These are phyloP conservation scores for Leccinum disarticulatum DNA, from an alignment of 768 basidiomycete species.

Conservation along the genomic window DNA sequence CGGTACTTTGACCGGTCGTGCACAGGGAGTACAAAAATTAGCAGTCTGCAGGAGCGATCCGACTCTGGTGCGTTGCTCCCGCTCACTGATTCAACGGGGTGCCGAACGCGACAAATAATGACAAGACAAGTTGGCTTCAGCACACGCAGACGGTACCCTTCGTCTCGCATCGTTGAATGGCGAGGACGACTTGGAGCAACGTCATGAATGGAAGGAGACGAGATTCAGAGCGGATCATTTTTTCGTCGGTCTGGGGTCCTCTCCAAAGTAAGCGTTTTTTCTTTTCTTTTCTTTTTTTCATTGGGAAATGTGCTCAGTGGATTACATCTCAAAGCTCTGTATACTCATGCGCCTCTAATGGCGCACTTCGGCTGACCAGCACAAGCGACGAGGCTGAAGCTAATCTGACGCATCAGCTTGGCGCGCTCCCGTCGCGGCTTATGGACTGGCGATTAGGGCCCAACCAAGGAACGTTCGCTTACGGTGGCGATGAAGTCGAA, in stretches of 20 bases:
- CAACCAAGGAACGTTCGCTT: constrained; percentile 60
- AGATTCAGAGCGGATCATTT: constrained; percentile 49
- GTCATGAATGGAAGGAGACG: constrained; percentile 63
- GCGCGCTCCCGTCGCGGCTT: constrained; percentile 67
- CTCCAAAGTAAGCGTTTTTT: constrained; percentile 44
- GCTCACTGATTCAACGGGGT: background rate
- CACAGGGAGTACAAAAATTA: constrained; percentile 41
- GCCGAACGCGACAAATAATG: constrained; percentile 23
- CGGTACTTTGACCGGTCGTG: constrained; percentile 33
- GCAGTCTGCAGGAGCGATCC: constrained; percentile 31
- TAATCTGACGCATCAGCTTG: constrained; percentile 26
- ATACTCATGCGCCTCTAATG: constrained; percentile 75
- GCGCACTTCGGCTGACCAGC: constrained; percentile 57
- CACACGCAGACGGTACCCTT: constrained; percentile 58
- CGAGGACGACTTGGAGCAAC: constrained; percentile 40
- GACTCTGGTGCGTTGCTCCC: constrained; percentile 40
- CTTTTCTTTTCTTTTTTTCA: background rate
- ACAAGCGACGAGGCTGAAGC: constrained; percentile 27
- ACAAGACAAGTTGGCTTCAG: constrained; percentile 63
- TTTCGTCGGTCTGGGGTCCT: constrained; percentile 62
- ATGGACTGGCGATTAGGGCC: constrained; percentile 61
- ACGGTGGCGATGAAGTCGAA: constrained; percentile 86
- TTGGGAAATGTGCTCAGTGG: constrained; percentile 1
- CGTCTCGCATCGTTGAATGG: constrained; percentile 43
- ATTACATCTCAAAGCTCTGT: constrained; percentile 32